phyloP scores from a whole-genome alignment of 2,329 filamentous ascomycete genomes.

The Fusarium succisae region DNA sequence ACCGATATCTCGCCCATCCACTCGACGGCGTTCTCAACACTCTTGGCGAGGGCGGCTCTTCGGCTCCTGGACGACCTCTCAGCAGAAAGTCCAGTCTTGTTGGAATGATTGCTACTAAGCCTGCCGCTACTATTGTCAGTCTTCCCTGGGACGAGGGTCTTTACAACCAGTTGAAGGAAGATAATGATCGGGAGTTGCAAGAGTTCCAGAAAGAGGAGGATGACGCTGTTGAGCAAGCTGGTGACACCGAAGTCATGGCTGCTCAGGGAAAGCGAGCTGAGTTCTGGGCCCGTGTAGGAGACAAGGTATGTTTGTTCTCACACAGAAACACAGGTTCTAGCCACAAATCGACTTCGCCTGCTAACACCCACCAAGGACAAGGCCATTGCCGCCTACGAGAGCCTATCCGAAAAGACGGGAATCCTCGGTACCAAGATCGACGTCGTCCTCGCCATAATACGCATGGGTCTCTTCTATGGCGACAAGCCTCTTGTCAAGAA shows the following conservation, averaged over 20 bases:
- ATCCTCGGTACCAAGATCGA: constrained; percentile 98
- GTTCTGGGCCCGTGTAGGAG: constrained; percentile 93
- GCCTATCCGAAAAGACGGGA: constrained; percentile 95
- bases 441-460: constrained; percentile 93
- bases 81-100: constrained; percentile 75
- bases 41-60: constrained; percentile 69
- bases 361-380: constrained; percentile 73
- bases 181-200: constrained; percentile 82
- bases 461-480: constrained; percentile 94
- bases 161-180: constrained; percentile 79
- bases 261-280: constrained; percentile 95
- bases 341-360: background rate
- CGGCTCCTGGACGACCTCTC: constrained; percentile 64
- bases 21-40: constrained; percentile 83
- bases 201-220: constrained; percentile 86
- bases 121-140: constrained; percentile 69
- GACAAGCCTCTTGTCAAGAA: constrained; percentile 94
- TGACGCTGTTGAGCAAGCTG: constrained; percentile 93
- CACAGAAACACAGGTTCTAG: background rate
- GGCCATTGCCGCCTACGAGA: constrained; percentile 91
- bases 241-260: constrained; percentile 93
- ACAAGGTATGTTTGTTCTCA: constrained; percentile 74
- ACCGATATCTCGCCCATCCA: constrained; percentile 84
- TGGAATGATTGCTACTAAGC: constrained; percentile 79
- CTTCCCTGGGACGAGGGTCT: constrained; percentile 91